A percentile compares a stretch with the other conserved stretches of the same genome.
phyloP scores from a whole-genome alignment of 148 eudicot genomes.

The Fagopyrum tataricum region DNA sequence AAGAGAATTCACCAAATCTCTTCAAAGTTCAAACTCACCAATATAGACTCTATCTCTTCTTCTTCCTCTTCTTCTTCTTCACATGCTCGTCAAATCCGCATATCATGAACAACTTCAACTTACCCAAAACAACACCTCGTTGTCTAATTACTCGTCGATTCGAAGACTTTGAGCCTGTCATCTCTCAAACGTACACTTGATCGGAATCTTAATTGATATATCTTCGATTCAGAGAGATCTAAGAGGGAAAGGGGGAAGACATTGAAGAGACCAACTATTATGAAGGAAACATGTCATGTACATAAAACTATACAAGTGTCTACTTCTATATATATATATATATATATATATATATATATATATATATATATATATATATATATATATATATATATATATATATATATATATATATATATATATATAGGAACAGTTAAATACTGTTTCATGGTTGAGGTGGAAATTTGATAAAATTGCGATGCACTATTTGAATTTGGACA shows the following conservation, averaged over 20 bases:
- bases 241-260: neutral
- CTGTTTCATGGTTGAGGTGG: neutral
- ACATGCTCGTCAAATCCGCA: neutral
- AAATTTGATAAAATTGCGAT: neutral
- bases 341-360: too few relatives aligned
- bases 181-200: neutral
- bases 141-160: neutral
- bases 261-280: neutral
- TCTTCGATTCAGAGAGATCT: neutral
- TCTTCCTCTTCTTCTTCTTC: neutral
- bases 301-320: neutral
- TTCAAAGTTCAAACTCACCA: neutral
- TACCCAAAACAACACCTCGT: neutral
- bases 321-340: neutral
- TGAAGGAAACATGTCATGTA: neutral
- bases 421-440: neutral
- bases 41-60: neutral
- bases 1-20: constrained; percentile 5
- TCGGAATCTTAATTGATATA: neutral
- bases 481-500: neutral
- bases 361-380: too few relatives aligned
- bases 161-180: neutral
- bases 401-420: too few relatives aligned
- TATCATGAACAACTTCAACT: neutral
- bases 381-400: too few relatives aligned